Base-by-base conservation (phyloP, 306 rosid genomes). In the Pachyrhizus erosus region DNA sequence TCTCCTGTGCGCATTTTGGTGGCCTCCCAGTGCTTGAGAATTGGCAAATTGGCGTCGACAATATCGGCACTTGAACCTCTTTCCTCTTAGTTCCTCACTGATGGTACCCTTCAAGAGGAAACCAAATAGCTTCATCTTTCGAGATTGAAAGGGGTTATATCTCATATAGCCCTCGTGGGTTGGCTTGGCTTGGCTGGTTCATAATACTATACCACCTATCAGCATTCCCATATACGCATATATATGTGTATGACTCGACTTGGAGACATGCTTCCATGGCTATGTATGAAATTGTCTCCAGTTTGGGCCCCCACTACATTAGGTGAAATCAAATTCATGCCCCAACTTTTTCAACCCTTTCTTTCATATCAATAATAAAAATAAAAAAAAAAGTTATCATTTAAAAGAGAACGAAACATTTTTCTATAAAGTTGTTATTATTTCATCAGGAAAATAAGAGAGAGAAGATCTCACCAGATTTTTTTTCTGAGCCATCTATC, bases 11-110 rank as follows among this genome's bases (percentile, higher is more conserved):
- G 73, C 73, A 20, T 68, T 68, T 40, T 68, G 73, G 20, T 68
- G 73, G 3, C 73, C 73, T 39, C 73, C 73, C 0, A 68, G 73
- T 39, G 73, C 73, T 40, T 68, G 73, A 68, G 73, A 40, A 68
- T 68, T 68, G 1, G 11, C 4, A 42, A 68, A 68, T 12, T 68
- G 18, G 2, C 73, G 73, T 12, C 17, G 18, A 68, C 73, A 68
- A 33, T 68, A 68, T 21, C 73, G 52, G 52, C 73, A 68, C 11
- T 68, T 27, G 1, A 20, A 68, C 9, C 46, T 66, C 49, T 37
- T 66, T 37, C 13, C 26, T 2, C 45, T 26, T n/a, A n/a, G n/a
- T 31, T 17, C 70, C 0, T 60, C 20, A 60, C 37, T n/a, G n/a
- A 2, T 12, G 9, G 1, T 15, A 9, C 5, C 5, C 21, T 62